A percentile compares a stretch with the other conserved stretches of the same genome.
Evolutionary conservation across 495 filamentous ascomycete species (phyloP).

Genomic region (Platismatia glauca): DNA sequence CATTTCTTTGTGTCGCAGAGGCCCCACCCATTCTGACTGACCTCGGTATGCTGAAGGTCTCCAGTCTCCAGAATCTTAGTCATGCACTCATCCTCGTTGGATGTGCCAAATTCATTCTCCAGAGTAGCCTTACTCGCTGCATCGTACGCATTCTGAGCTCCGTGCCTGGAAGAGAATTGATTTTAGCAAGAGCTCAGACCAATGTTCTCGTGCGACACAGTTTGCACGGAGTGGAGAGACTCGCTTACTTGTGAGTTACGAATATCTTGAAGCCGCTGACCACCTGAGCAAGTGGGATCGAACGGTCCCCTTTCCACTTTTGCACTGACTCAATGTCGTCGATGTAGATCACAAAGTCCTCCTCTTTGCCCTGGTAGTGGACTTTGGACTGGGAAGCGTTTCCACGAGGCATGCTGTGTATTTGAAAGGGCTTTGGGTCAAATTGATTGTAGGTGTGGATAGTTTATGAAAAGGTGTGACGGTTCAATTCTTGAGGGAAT

Average conservation of each 20-base stretch:
- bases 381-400: slow-evolving; percentile 68
- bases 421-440: slow-evolving; percentile 11
- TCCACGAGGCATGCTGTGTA: slow-evolving; percentile 61
- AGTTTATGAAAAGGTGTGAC: neutral
- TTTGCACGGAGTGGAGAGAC: neutral
- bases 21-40: slow-evolving; percentile 34
- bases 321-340: slow-evolving; percentile 62
- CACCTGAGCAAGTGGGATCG: slow-evolving; percentile 72
- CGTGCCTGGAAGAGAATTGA: slow-evolving; percentile 50
- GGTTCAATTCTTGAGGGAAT: neutral
- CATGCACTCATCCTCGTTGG: slow-evolving; percentile 67
- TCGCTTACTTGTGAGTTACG: slow-evolving; percentile 72
- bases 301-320: slow-evolving; percentile 77
- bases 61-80: slow-evolving; percentile 72
- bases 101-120: slow-evolving; percentile 80
- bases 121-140: slow-evolving; percentile 62
- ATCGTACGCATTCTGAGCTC: slow-evolving; percentile 72
- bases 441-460: neutral
- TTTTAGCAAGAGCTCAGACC: neutral
- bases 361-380: slow-evolving; percentile 78
- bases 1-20: neutral
- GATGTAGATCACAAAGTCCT: slow-evolving; percentile 88
- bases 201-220: neutral
- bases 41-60: slow-evolving; percentile 54
- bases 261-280: slow-evolving; percentile 86